Evolutionary conservation across 1,139 yeast genomes (phyloP), one percentile per base, ranked within the genome.

Genomic region (Yamadazyma mexicana): DNA sequence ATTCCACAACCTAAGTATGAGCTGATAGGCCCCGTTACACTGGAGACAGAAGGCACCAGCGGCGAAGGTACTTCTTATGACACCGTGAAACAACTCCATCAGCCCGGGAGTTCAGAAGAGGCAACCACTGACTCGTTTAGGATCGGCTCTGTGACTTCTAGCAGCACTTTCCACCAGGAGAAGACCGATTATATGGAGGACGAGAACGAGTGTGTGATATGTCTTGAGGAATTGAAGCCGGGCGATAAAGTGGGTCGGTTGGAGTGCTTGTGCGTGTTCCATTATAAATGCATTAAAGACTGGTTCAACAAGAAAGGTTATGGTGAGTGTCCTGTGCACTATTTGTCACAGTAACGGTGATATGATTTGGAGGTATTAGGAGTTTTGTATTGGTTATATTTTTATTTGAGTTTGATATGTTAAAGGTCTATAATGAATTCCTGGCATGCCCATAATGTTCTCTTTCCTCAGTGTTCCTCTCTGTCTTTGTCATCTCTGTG

Each of bases 231-330:
- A 25, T 78, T 91, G 58, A 66, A 66, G 38, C 87, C 89, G 0
- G 96, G 96, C 3, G 94, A 89, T 43, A 83, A 83, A 53, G 94
- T 94, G 12, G 98, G 96, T 0, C 68, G 99, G 29, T 66, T 94
- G 40, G 98, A 92, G 59, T 94, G 98, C 59, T 72, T 94, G 18
- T 94, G 99, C 58, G 87, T 91, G 33, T 94, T 87, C 59, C 99
- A 94, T 58, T 88, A 89, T 58, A 69, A 75, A 48, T 92, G 98
- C 61, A 92, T 92, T 50, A 80, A 84, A 59, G 83, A 81, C 48
- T 92, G 98, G 98, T 87, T 91, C 55, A 75, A 79, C 46, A 79
- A 83, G 62, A 88, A 86, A 59, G 94, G 96, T 0, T 83, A 76
- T 16, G 88, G 94, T 6, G 87, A 83, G 48, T 87, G 96, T 60